These are phyloP conservation scores for Xylariaceae sp. DNA, from an alignment of 2,329 filamentous ascomycete species.

Conservation along the genomic window DNA sequence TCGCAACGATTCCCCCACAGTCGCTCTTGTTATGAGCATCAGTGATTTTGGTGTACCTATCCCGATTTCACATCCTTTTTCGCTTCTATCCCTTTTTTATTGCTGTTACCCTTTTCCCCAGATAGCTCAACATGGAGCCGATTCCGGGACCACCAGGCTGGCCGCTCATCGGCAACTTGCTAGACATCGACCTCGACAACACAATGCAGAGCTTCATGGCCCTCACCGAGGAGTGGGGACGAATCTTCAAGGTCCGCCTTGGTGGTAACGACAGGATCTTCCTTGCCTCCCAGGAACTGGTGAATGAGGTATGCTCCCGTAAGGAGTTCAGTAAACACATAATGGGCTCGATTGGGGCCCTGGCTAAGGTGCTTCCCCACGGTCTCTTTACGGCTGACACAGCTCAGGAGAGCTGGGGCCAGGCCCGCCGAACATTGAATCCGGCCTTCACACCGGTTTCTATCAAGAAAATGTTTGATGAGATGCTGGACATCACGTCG, in stretches of 20 bases:
- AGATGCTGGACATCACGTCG: conserved; percentile 7
- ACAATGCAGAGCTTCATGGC: conserved; percentile 48
- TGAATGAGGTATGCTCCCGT: conserved; percentile 67
- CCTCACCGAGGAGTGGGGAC: conserved; percentile 5
- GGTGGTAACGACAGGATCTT: conserved; percentile 44
- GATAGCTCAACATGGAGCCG: neutral
- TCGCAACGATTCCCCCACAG: no score
- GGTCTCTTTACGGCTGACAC: conserved; percentile 27
- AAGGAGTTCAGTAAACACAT: conserved; percentile 64
- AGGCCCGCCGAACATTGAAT: conserved; percentile 56
- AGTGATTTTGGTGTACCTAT: no score
- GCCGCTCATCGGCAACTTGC: conserved; percentile 65
- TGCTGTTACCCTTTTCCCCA: no score
- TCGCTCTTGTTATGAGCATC: no score
- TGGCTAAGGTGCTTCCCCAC: conserved; percentile 54
- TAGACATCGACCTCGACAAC: conserved; percentile 62
- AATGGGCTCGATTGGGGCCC: conserved; percentile 49
- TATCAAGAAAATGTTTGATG: conserved; percentile 56
- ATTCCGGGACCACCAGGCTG: conserved; percentile 45
- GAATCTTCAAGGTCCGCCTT: conserved; percentile 10
- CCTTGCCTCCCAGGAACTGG: conserved; percentile 53
- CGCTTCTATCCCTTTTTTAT: no score
- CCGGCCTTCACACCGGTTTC: conserved; percentile 56
- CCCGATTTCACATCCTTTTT: no score
- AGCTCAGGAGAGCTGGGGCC: conserved; percentile 50